These are phyloP conservation scores for Ceratobasidium sp. DNA, from an alignment of 1,284 basidiomycete species.

Conservation along the genomic window DNA sequence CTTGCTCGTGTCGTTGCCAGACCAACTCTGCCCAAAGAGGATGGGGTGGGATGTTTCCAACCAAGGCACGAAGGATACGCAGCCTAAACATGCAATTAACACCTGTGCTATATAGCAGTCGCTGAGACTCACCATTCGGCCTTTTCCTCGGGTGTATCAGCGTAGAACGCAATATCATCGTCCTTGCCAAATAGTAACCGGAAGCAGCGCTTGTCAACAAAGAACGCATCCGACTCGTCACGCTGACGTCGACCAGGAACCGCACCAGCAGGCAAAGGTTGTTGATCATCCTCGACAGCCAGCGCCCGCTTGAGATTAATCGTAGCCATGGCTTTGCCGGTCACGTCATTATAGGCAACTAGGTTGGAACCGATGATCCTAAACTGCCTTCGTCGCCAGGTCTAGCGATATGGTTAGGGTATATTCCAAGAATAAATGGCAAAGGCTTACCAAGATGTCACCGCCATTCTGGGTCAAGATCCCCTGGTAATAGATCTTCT, in stretches of 20 bases:
- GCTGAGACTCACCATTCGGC: slow-evolving; percentile 74
- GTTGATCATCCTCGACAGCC: slow-evolving; percentile 76
- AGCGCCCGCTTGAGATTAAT: slow-evolving; percentile 90
- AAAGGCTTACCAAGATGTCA: slow-evolving; percentile 85
- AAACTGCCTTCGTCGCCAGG: slow-evolving; percentile 86
- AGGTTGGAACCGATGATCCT: slow-evolving; percentile 86
- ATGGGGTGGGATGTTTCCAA: slow-evolving; percentile 86
- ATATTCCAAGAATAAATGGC: not conserved
- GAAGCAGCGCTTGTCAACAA: slow-evolving; percentile 85
- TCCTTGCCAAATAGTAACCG: slow-evolving; percentile 79
- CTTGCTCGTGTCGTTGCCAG: slow-evolving; percentile 72
- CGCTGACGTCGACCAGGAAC: slow-evolving; percentile 48
- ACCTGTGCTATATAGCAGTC: not conserved
- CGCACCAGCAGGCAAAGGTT: slow-evolving; percentile 46
- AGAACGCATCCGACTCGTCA: slow-evolving; percentile 74
- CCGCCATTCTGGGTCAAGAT: slow-evolving; percentile 92
- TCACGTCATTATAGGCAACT: slow-evolving; percentile 93
- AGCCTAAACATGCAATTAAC: slow-evolving; percentile 63
- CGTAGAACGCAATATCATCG: slow-evolving; percentile 87
- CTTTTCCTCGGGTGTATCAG: slow-evolving; percentile 91
- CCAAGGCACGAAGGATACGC: slow-evolving; percentile 75
- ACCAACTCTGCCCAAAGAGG: slow-evolving; percentile 89
- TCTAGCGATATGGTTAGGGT: slow-evolving; percentile 53
- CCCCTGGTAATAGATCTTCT: slow-evolving; percentile 90
- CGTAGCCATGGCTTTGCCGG: slow-evolving; percentile 86